Evolutionary conservation across 2,329 filamentous ascomycete genomes (phyloP).

Genomic region (Aspergillus spinulosporus): DNA sequence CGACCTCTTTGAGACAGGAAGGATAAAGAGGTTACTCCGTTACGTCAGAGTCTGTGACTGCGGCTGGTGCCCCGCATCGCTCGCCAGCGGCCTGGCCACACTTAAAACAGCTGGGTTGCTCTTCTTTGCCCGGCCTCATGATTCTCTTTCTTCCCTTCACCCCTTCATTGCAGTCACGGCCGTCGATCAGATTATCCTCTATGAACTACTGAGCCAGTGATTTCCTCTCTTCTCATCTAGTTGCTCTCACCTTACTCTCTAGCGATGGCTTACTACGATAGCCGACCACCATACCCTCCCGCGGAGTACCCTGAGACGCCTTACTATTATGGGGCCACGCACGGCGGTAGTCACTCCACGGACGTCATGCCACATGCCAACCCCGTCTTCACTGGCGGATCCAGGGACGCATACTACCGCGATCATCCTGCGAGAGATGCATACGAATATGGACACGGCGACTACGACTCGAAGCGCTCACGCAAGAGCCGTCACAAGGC

Average conservation of each 20-base stretch:
- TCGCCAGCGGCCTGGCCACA: slow-evolving; percentile 12
- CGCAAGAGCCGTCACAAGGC: slow-evolving; percentile 40
- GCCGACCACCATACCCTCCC: slow-evolving; percentile 32
- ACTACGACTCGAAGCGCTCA: slow-evolving; percentile 24
- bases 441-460: slow-evolving; percentile 44
- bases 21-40: not conserved
- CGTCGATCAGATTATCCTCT: not conserved
- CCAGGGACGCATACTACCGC: slow-evolving; percentile 77
- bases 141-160: slow-evolving; percentile 7
- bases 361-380: slow-evolving; percentile 46
- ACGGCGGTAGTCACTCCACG: slow-evolving; percentile 14
- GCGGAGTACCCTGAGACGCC: slow-evolving; percentile 30
- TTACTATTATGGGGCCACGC: slow-evolving; percentile 29
- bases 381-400: slow-evolving; percentile 65
- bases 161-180: slow-evolving; percentile 3
- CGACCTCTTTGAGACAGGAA: not conserved
- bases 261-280: slow-evolving; percentile 42
- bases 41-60: slow-evolving; percentile 15
- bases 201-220: slow-evolving; percentile 2
- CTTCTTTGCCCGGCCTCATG: slow-evolving; percentile 6
- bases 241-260: slow-evolving; percentile 4
- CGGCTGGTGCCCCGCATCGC: slow-evolving; percentile 17
- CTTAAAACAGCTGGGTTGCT: slow-evolving; percentile 17
- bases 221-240: not conserved
- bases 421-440: slow-evolving; percentile 72